Percentiles rank a stretch among this genome's conserved stretches.
Evolutionary conservation across 805 yeast species (phyloP).

Genomic region (Wickerhamiella vanderwaltii): DNA sequence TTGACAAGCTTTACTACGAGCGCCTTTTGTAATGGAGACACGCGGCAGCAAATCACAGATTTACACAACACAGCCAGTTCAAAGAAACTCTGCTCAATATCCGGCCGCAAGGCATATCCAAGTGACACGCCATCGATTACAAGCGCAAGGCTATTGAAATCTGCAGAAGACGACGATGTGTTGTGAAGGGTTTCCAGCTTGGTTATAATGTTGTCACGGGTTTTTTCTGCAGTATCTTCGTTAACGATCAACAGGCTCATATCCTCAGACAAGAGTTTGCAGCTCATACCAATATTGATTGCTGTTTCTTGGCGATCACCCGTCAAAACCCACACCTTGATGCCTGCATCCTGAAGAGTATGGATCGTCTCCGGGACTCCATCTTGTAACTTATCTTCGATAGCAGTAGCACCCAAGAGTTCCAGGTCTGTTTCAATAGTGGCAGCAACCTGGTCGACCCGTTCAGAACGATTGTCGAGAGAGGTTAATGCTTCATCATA

Average conservation of each 20-base stretch:
- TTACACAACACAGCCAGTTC: conserved; percentile 77
- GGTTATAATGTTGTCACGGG: conserved; percentile 55
- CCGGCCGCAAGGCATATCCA: conserved; percentile 71
- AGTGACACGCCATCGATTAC: conserved; percentile 91
- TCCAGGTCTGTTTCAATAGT: conserved; percentile 67
- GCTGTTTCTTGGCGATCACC: conserved; percentile 99
- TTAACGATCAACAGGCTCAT: conserved; percentile 86
- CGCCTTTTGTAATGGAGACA: conserved; percentile 94
- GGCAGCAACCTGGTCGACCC: conserved; percentile 82
- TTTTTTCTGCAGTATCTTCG: conserved; percentile 72
- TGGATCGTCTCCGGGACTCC: conserved; percentile 98
- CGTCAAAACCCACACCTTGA: conserved; percentile 93
- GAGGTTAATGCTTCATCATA: conserved; percentile 78
- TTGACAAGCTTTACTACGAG: conserved; percentile 91
- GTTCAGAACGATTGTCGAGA: conserved; percentile 57
- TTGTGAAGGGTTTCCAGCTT: conserved; percentile 57
- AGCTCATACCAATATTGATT: conserved; percentile 95
- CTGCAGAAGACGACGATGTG: conserved; percentile 53
- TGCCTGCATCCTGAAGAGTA: conserved; percentile 90
- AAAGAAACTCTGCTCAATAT: conserved; percentile 63
- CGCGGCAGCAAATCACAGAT: conserved; percentile 96
- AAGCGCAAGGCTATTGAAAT: conserved; percentile 68
- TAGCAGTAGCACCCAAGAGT: conserved; percentile 92
- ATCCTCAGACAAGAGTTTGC: conserved; percentile 85
- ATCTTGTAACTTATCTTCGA: conserved; percentile 93